Evolutionary conservation across 257 asterid species (phyloP).

Genomic region (Lantana camara): DNA sequence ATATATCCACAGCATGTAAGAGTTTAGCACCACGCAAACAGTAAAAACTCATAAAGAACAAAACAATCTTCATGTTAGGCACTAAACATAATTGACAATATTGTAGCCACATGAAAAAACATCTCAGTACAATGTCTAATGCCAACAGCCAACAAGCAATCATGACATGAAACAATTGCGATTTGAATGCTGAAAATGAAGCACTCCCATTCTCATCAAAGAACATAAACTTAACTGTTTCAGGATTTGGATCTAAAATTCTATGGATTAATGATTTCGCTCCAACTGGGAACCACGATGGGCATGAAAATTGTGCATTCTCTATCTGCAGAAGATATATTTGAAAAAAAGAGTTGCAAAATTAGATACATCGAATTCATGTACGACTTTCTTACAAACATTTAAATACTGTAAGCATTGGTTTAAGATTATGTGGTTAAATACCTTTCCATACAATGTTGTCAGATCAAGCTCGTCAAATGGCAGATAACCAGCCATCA

Average conservation of each 20-base stretch:
- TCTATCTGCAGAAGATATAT: slow-evolving; percentile 70
- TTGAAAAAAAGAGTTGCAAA: background rate
- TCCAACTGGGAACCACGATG: slow-evolving; percentile 95
- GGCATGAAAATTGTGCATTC: slow-evolving; percentile 85
- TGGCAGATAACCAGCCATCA: slow-evolving; percentile 96
- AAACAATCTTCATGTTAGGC: slow-evolving; percentile 1
- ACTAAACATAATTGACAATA: slow-evolving; percentile 15
- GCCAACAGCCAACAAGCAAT: slow-evolving; percentile 17
- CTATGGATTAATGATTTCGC: slow-evolving; percentile 85
- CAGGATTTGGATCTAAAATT: slow-evolving; percentile 87
- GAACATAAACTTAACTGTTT: slow-evolving; percentile 54
- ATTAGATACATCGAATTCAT: slow-evolving; percentile 14
- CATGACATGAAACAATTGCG: slow-evolving; percentile 1
- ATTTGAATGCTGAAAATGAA: slow-evolving; percentile 5
- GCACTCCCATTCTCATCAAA: too few relatives aligned
- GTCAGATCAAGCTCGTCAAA: slow-evolving; percentile 98
- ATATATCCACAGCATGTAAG: too few relatives aligned
- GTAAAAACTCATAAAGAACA: slow-evolving; percentile 3
- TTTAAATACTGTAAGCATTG: background rate
- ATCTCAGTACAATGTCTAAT: background rate
- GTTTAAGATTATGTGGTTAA: slow-evolving; percentile 14
- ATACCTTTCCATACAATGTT: slow-evolving; percentile 91
- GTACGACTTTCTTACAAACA: slow-evolving; percentile 12
- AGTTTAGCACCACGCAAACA: slow-evolving; percentile 26
- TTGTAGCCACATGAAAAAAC: slow-evolving; percentile 8